Percentiles rank a stretch among this genome's conserved stretches.
Conservation (phyloP, 169 alveolate species). For the Fabrea salina region DNA sequence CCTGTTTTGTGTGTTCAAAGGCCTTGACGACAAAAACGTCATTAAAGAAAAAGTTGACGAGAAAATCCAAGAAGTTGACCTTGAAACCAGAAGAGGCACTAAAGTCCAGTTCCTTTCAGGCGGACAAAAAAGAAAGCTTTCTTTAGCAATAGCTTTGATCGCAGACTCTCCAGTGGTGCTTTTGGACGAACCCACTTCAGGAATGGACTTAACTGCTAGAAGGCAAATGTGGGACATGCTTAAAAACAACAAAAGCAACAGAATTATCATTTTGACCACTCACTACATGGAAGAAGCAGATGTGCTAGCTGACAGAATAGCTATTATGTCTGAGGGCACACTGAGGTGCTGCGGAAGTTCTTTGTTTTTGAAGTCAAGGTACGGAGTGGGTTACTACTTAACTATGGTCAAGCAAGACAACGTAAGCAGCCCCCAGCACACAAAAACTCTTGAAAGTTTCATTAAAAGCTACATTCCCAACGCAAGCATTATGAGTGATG, state of each 20-base stretch:
- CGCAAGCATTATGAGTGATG: neutral
- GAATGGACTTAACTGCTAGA: slow-evolving; percentile 84
- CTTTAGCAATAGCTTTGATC: slow-evolving; percentile 81
- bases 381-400: slow-evolving; percentile 68
- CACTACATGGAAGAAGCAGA: slow-evolving; percentile 83
- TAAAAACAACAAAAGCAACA: slow-evolving; percentile 42
- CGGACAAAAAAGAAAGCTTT: slow-evolving; percentile 81
- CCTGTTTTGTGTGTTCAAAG: slow-evolving; percentile 75
- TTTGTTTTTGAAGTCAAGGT: slow-evolving; percentile 64
- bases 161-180: slow-evolving; percentile 79
- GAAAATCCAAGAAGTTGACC: slow-evolving; percentile 67
- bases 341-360: slow-evolving; percentile 72
- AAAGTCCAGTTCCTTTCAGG: slow-evolving; percentile 70
- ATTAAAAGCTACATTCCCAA: neutral
- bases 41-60: slow-evolving; percentile 54
- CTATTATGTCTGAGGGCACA: slow-evolving; percentile 66
- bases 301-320: slow-evolving; percentile 75
- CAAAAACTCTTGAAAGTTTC: neutral
- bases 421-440: neutral
- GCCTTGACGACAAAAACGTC: slow-evolving; percentile 42
- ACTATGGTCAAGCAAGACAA: neutral
- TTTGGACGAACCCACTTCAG: slow-evolving; percentile 89
- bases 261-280: slow-evolving; percentile 69
- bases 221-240: slow-evolving; percentile 82
- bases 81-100: slow-evolving; percentile 8